A percentile compares a stretch with the other conserved stretches of the same genome.
Evolutionary conservation across 2,329 filamentous ascomycete species (phyloP).

Genomic region (Talaromyces amestolkiae): DNA sequence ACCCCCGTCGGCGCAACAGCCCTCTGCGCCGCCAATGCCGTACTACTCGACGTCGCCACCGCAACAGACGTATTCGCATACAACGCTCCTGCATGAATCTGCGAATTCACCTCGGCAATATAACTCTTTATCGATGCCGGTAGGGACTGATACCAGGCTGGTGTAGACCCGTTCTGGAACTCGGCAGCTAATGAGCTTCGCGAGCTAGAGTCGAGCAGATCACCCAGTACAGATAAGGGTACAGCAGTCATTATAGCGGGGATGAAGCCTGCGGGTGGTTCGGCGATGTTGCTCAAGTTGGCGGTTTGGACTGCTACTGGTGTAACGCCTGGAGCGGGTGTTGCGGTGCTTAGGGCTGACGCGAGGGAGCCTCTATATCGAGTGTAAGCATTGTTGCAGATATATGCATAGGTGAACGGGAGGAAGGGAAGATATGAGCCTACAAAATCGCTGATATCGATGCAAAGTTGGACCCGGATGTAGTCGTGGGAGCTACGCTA

Average conservation of each 20-base stretch:
- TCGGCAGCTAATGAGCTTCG: conserved; percentile 33
- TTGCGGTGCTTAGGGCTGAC: conserved; percentile 13
- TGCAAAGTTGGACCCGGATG: conserved; percentile 10
- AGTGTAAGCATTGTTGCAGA: background rate
- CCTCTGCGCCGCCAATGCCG: conserved; percentile 13
- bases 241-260: conserved; percentile 32
- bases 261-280: conserved; percentile 32
- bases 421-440: background rate
- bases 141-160: conserved; percentile 32
- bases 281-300: conserved; percentile 33
- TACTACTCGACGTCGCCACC: conserved; percentile 21
- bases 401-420: background rate
- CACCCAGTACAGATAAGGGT: conserved; percentile 30
- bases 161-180: conserved; percentile 33
- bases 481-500: background rate
- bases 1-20: conserved; percentile 13
- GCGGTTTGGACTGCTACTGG: conserved; percentile 24
- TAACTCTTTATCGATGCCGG: conserved; percentile 35
- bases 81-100: conserved; percentile 30
- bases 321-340: conserved; percentile 12
- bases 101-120: conserved; percentile 30
- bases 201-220: conserved; percentile 30
- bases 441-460: conserved; percentile 15
- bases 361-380: conserved; percentile 10
- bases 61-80: conserved; percentile 27